phyloP scores from a whole-genome alignment of 768 basidiomycete species.

The Multifurca ochricompacta region DNA sequence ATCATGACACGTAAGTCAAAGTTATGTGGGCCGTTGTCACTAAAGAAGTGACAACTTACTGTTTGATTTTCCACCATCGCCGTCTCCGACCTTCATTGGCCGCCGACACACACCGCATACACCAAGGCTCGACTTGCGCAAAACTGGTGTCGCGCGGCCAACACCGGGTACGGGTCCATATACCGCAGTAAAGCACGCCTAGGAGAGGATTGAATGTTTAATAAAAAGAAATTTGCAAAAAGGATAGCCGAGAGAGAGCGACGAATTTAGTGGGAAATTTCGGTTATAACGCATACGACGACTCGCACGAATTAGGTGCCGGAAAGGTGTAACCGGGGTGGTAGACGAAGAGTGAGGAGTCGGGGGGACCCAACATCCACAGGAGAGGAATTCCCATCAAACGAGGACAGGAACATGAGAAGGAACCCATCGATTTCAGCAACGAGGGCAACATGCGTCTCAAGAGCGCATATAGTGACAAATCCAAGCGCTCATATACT shows the following conservation, averaged over 20 bases:
- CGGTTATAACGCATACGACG: not conserved
- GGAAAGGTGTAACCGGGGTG: not conserved
- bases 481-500: not conserved
- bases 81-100: slow-evolving; percentile 93
- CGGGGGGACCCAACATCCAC: not conserved
- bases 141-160: slow-evolving; percentile 40
- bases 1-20: slow-evolving; percentile 16
- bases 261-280: not conserved
- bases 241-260: not conserved
- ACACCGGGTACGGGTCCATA: slow-evolving; percentile 79
- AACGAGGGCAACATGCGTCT: not conserved
- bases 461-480: slow-evolving; percentile 5
- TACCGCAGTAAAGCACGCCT: slow-evolving; percentile 96
- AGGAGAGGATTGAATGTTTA: not conserved
- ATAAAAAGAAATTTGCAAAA: not conserved
- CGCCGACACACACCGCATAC: slow-evolving; percentile 96
- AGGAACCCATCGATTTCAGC: not conserved
- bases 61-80: slow-evolving; percentile 78
- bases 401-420: not conserved
- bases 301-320: not conserved
- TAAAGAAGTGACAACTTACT: slow-evolving; percentile 44
- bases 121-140: slow-evolving; percentile 75
- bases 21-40: too few species aligned
- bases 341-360: not conserved
- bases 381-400: not conserved